Base-by-base conservation (phyloP, 371 early-diverging fungal genomes). In the Actinomucor elegans region DNA sequence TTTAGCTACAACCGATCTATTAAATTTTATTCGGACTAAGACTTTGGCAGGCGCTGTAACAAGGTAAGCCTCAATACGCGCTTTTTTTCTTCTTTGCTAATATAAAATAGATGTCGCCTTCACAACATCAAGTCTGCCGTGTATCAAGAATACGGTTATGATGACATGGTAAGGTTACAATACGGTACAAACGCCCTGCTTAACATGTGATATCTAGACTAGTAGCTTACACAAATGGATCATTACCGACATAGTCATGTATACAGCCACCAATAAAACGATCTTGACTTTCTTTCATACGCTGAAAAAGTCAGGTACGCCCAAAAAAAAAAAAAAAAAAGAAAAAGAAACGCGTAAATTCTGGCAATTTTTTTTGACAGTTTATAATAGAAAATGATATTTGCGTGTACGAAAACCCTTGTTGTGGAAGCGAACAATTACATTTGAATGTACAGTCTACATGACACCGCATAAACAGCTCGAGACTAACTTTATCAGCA, bases 31-130 rank as follows among this genome's bases (percentile, higher is more conserved):
- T 52, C 65, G 67, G 26, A 73, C 64, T 24, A 75, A 76, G 41
- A 66, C 77, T 18, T 59, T 81, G 8, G 71, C 75, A 28, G 81
- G 81, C 27, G 80, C 81, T 31, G 75, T 85, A 27, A 85, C 85
- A 37, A 78, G 83, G 85, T 84, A 59, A 17, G 11, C 11, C 10
- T 11, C n/a, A 23, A n/a, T 2, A 20, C 14, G 27, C 3, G 17
- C 36, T 15, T 28, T 52, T 24, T 24, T 40, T 41, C 7, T 42
- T 7, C 14, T 21, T 14, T 27, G 17, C 15, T 17, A 28, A 20
- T 15, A 9, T 21, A 28, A 11, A 32, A 27, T 35, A 57, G 59
- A 26, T 58, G 59, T 47, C 52, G 59, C 8, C 26, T 58, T 7
- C 37, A 28, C 9, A 36, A 18, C 11, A 54, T 54, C 11, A 28